Evolutionary conservation across 1,284 basidiomycete species (phyloP).

Genomic region (Peniophora sp.): DNA sequence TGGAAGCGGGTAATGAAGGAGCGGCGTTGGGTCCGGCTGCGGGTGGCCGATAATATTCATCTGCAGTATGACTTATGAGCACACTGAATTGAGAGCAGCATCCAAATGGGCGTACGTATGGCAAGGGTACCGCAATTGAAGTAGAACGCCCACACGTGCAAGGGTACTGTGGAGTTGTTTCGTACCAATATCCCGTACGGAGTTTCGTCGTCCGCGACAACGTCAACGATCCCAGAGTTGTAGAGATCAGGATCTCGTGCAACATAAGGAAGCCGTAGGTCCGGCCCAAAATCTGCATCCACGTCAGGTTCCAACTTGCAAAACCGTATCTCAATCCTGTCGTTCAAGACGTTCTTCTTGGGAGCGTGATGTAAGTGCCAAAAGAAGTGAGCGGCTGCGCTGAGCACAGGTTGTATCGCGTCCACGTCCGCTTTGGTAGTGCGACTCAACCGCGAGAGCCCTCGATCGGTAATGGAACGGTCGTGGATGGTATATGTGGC

Average conservation of each 20-base stretch:
- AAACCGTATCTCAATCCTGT: neutral
- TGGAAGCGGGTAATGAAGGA: no score
- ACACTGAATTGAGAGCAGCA: no score
- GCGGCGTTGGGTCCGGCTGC: no score
- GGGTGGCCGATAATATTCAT: no score
- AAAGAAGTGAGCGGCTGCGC: constrained; percentile 2
- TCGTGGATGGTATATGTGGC: neutral
- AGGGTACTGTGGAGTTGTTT: neutral
- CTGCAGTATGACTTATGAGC: no score
- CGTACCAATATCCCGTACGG: neutral
- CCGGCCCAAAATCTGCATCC: neutral
- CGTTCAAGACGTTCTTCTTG: neutral
- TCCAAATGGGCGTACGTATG: neutral
- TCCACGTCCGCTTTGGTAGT: neutral
- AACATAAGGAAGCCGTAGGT: neutral
- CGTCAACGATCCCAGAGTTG: neutral
- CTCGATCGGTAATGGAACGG: neutral
- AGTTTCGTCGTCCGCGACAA: neutral
- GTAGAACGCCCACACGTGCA: neutral
- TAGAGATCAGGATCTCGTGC: neutral
- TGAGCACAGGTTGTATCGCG: neutral
- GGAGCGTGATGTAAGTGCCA: constrained; percentile 2
- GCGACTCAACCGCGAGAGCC: neutral
- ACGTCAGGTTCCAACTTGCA: neutral
- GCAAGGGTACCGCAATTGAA: neutral